Conservation (phyloP, 169 alveolate species). For the Babesia bovis region DNA sequence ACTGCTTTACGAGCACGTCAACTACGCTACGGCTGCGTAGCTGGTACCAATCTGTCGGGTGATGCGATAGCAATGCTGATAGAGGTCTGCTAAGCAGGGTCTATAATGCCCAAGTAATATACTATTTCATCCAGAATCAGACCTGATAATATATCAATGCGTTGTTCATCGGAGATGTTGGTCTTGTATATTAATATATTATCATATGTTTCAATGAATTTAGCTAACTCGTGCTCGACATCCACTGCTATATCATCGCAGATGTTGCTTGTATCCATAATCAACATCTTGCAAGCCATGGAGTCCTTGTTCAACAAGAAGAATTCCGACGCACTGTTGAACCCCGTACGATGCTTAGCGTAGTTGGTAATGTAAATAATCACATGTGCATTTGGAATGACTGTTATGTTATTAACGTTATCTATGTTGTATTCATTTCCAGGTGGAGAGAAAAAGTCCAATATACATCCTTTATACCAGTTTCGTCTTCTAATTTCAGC, state of each 20-base stretch:
- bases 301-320: constrained; percentile 9
- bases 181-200: constrained; percentile 15
- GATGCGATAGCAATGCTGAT: constrained; percentile 66
- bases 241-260: background rate
- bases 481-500: constrained; percentile 50
- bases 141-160: background rate
- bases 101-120: background rate
- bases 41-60: constrained; percentile 66
- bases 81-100: constrained; percentile 25
- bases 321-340: constrained; percentile 17
- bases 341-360: constrained; percentile 3
- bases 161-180: constrained; percentile 7
- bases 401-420: background rate
- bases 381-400: constrained; percentile 16
- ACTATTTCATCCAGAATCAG: constrained; percentile 29
- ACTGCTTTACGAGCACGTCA: constrained; percentile 66
- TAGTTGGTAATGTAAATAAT: constrained; percentile 26
- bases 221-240: constrained; percentile 12
- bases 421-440: background rate
- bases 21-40: constrained; percentile 69
- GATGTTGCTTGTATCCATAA: background rate
- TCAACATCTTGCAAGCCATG: constrained; percentile 18
- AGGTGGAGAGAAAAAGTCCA: constrained; percentile 33
- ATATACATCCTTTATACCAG: constrained; percentile 38
- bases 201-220: background rate